phyloP scores from a whole-genome alignment of 768 basidiomycete genomes.

The Boletellus emodensis region DNA sequence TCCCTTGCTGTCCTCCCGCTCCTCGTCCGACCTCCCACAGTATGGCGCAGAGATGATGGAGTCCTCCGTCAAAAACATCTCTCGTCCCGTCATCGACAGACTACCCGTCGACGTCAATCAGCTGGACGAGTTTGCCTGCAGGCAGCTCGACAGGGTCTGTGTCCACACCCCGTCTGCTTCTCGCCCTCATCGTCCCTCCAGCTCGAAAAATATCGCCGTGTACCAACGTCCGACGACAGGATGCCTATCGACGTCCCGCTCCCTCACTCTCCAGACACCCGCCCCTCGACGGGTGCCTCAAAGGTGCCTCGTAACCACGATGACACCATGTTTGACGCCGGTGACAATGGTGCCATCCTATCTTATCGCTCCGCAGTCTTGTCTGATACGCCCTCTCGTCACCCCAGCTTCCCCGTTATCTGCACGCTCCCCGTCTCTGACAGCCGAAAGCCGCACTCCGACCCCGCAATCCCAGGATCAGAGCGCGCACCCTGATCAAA shows the following conservation, averaged over 20 bases:
- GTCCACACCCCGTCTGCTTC: neutral
- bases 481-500: conserved; percentile 14
- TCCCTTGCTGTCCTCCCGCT: neutral
- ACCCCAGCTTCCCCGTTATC: conserved; percentile 3
- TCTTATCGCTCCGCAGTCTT: conserved; percentile 3
- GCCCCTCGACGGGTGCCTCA: neutral
- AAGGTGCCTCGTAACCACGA: conserved; percentile 1
- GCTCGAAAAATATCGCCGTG: conserved; percentile 50
- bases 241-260: conserved; percentile 23
- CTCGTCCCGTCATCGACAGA: conserved; percentile 75
- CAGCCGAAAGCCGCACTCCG: conserved; percentile 19
- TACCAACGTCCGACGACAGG: conserved; percentile 31
- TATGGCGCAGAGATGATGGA: conserved; percentile 88
- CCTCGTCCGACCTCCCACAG: conserved; percentile 37
- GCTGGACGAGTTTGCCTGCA: conserved; percentile 84
- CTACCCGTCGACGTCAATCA: conserved; percentile 70
- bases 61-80: conserved; percentile 75
- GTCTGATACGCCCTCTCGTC: neutral
- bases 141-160: conserved; percentile 78
- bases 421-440: neutral
- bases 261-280: neutral
- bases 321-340: neutral
- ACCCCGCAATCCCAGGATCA: conserved; percentile 21
- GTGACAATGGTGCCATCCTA: conserved; percentile 3
- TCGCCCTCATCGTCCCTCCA: conserved; percentile 16